Conservation (phyloP, 2,329 filamentous ascomycete species). For the Neopestalotiopsis rosae region DNA sequence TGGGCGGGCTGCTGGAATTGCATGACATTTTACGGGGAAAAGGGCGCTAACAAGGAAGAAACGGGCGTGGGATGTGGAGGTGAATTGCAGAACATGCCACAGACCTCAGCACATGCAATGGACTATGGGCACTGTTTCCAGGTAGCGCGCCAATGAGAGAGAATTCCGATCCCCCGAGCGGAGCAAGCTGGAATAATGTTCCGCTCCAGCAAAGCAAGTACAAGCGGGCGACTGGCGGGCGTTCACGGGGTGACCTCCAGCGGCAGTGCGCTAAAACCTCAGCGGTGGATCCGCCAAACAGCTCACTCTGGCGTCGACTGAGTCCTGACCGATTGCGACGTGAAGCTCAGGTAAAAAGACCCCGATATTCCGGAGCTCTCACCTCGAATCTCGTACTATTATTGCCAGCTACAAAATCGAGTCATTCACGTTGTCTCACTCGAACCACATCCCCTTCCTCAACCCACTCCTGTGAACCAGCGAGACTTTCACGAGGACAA, state of each 20-base stretch:
- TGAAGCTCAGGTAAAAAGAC: background rate
- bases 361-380: slow-evolving; percentile 13
- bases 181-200: slow-evolving; percentile 12
- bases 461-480: background rate
- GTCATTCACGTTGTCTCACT: slow-evolving; percentile 3
- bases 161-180: slow-evolving; percentile 10
- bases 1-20: background rate
- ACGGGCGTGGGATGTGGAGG: background rate
- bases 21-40: slow-evolving; percentile 10
- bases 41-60: background rate
- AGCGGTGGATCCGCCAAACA: background rate
- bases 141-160: slow-evolving; percentile 8
- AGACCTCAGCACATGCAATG: background rate
- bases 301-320: background rate
- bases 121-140: background rate
- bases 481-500: background rate
- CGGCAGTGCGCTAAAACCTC: background rate
- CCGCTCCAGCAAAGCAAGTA: slow-evolving; percentile 8
- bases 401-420: slow-evolving; percentile 7
- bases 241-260: background rate
- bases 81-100: background rate
- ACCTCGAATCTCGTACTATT: background rate
- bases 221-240: background rate
- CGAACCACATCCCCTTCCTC: background rate
- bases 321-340: background rate